Evolutionary conservation across 148 eudicot species (phyloP).

Genomic region (Chenopodium quinoa): DNA sequence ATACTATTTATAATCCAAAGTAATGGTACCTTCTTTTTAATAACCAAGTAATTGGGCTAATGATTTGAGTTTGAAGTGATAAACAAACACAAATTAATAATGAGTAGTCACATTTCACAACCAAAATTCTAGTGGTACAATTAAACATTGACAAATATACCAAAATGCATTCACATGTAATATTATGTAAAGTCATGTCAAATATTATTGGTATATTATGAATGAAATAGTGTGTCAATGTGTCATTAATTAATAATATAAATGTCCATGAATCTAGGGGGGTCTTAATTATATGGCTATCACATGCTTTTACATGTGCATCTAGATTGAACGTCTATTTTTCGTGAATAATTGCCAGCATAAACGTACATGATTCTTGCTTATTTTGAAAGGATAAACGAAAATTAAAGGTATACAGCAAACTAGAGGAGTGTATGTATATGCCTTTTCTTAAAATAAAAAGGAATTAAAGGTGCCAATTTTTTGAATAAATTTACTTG

Average conservation of each 20-base stretch:
- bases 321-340: not conserved
- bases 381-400: not conserved
- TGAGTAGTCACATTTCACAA: not conserved
- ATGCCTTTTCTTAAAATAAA: not conserved
- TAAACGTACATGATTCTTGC: not conserved
- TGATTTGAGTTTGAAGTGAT: slow-evolving; percentile 4
- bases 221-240: not conserved
- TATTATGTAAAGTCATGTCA: not conserved
- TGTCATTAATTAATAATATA: not conserved
- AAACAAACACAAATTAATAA: not conserved
- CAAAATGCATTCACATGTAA: slow-evolving; percentile 20
- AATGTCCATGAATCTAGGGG: not conserved
- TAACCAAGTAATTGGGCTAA: not conserved
- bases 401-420: not conserved
- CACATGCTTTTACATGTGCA: slow-evolving; percentile 22
- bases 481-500: no score
- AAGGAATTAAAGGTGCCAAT: no score
- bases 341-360: not conserved
- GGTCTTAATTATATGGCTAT: slow-evolving; percentile 6
- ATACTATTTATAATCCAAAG: no score
- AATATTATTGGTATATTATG: not conserved
- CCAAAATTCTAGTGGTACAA: slow-evolving; percentile 7
- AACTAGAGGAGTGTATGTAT: not conserved
- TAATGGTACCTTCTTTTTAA: no score
- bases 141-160: slow-evolving; percentile 17